Percentiles rank a stretch among this genome's conserved stretches.
These are phyloP conservation scores for Serpula lacrymans DNA, from an alignment of 768 basidiomycete genomes.

Conservation along the genomic window DNA sequence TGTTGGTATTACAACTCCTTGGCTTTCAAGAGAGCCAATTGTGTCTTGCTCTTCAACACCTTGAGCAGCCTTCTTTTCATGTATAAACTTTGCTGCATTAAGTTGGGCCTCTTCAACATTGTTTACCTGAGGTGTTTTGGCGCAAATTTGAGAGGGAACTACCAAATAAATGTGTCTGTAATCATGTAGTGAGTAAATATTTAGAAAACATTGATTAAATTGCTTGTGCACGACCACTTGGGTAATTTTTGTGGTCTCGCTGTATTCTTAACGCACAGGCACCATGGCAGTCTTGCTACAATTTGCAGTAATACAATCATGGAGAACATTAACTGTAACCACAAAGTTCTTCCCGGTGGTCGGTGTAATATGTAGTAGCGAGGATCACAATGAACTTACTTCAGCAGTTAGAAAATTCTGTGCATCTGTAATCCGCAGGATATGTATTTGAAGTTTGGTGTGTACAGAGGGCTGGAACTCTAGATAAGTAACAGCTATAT, in stretches of 20 bases:
- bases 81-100: too few species aligned
- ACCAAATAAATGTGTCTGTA: too few species aligned
- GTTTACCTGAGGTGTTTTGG: too few species aligned
- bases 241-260: conserved; percentile 2
- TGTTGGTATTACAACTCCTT: too few species aligned
- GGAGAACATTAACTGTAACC: conserved; percentile 12
- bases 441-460: background rate
- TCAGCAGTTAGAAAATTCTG: background rate
- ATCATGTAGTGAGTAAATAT: conserved; percentile 15
- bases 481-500: background rate
- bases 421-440: background rate
- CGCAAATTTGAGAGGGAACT: too few species aligned
- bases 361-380: background rate
- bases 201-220: conserved; percentile 11
- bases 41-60: too few species aligned
- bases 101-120: too few species aligned
- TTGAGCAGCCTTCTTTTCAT: too few species aligned
- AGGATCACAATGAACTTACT: background rate
- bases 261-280: conserved; percentile 8
- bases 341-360: conserved; percentile 12
- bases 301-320: conserved; percentile 9
- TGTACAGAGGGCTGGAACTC: background rate
- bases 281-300: conserved; percentile 3
- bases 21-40: too few species aligned
- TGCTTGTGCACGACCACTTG: conserved; percentile 5